These are phyloP conservation scores for Puccinia novopanici DNA, from an alignment of 1,284 basidiomycete genomes.

Conservation along the genomic window DNA sequence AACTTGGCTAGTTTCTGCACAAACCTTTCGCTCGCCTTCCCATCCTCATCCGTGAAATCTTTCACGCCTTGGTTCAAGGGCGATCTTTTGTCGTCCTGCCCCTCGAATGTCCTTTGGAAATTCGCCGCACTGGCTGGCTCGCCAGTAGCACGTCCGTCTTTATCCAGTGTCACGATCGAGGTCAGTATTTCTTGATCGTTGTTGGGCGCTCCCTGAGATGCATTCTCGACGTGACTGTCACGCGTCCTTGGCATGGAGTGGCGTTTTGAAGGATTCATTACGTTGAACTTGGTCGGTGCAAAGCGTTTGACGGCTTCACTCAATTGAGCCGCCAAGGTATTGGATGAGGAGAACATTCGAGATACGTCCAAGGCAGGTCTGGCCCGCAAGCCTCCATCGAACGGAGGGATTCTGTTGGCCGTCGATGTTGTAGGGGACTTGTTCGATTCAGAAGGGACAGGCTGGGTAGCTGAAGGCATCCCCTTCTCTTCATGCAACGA, in stretches of 20 bases:
- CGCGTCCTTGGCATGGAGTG: neutral
- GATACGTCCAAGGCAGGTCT: neutral
- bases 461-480: neutral
- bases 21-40: conserved; percentile 84
- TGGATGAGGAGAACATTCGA: neutral
- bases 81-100: conserved; percentile 76
- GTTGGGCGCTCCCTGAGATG: conserved; percentile 1
- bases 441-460: neutral
- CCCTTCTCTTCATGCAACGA: neutral
- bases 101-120: conserved; percentile 81
- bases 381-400: neutral
- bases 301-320: neutral
- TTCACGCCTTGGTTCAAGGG: conserved; percentile 85
- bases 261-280: neutral
- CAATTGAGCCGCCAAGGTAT: conserved; percentile 1
- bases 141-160: neutral
- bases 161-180: neutral
- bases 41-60: conserved; percentile 88
- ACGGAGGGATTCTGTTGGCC: neutral
- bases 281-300: neutral
- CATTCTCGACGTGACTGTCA: neutral
- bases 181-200: conserved; percentile 34
- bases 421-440: neutral
- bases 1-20: conserved; percentile 78
- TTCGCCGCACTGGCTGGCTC: conserved; percentile 66